Evolutionary conservation across 495 filamentous ascomycete species (phyloP), one percentile per base, ranked within the genome.

Genomic region (Pseudomonodictys pantanalensis): DNA sequence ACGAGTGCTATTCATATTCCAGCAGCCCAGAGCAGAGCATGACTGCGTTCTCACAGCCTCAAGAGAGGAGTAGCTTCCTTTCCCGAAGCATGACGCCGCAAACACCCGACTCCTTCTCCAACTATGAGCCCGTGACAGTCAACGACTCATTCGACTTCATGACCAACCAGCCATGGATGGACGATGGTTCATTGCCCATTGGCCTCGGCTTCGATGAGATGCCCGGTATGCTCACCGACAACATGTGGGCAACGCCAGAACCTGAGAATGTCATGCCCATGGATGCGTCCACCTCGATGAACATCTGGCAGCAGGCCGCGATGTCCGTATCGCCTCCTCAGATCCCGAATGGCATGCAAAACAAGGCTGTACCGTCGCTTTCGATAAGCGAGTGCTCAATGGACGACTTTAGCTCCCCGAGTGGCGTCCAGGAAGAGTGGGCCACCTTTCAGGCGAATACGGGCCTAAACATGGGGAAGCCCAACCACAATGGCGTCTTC

Each of bases 151-250:
- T 63, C 39, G 51, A 63, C 32, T 67, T 59, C 29, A 45, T 61
- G 18, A 55, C 59, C 25, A 23, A 50, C 3, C 58, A 62, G 22
- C 20, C 51, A 30, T 63, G 59, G 58, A 46, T 55, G 3, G 59
- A 67, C 23, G 55, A 67, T 23, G 54, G 49, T 12, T 39, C 52
- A 20, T 41, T 52, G 23, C 54, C 58, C 18, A 50, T 67, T 24
- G 59, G 64, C 7, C 64, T 67, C 45, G 64, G 64, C 22, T 63
- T 67, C 33, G 58, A 62, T 22, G 59, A 67, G 9, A 43, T 63
- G 9, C 55, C 58, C 39, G 50, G 33, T 18, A 18, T 67, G 26
- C 54, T 63, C 42, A 26, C 52, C 5, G 29, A 9, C 15, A 55
- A 67, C 20, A 26, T 62, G 45, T 61, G 59, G 54, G 23, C 51